Evolutionary conservation across 2,329 filamentous ascomycete genomes (phyloP), one percentile per base, ranked within the genome.

Genomic region (Seiridium cupressi): DNA sequence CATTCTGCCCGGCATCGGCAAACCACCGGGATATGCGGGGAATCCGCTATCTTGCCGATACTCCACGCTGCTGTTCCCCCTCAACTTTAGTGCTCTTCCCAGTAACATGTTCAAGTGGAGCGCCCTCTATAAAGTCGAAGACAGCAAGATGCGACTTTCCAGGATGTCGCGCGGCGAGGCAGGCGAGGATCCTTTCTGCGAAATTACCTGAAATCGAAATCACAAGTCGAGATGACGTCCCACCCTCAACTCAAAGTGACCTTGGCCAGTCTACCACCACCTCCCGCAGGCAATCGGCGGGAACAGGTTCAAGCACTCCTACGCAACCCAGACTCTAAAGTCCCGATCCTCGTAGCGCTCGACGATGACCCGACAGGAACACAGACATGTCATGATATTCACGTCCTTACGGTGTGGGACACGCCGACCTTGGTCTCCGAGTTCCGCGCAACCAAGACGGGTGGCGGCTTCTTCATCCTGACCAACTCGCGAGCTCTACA

Each of bases 321-420:
- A 32, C 53, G 49, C 44, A 38, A 55, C 53, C 60, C 61, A 1
- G 42, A 5, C 13, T 55, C 54, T 7, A 59, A 61, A 38, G 38
- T 70, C 4, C 72, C 73, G 10, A 66, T 72, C 7, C 70, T 78
- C 5, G 72, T 81, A 4, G 73, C 74, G 1, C 73, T 81, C 5
- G 83, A 85, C 57, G 83, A 86, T 61, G 83, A 86, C 59, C 83
- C 83, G 38, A 86, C 84, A 0, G 83, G 83, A n/a, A 86, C 83
- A 0, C 84, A 86, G 66, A 86, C 84, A n/a, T 85, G 83, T 69
- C 81, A 86, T 68, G 78, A 82, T 63, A 80, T 87, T 61, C 71
- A 75, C 55, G 82, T 86, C 1, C 73, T 87, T 26, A 83, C 81
- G 0, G 79, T 81, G 4, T 86, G 83, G 82, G 79, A 82, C 60